Conservation (phyloP, 495 filamentous ascomycete genomes). For the Xylaria flabelliformis region DNA sequence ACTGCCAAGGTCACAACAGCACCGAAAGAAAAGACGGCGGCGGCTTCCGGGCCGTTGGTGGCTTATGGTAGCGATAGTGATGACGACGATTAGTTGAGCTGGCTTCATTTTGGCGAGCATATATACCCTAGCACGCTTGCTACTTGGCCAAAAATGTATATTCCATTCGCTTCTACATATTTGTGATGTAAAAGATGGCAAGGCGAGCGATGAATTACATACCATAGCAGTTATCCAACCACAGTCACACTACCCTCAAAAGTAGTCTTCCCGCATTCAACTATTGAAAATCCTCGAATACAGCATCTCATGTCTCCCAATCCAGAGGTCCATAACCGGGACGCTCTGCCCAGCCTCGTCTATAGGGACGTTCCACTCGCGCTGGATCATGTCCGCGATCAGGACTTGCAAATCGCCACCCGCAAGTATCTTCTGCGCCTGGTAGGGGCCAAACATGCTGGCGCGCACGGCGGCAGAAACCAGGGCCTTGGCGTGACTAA, state of each 20-base stretch:
- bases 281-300: conserved; percentile 97
- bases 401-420: conserved; percentile 64
- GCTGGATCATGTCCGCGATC: conserved; percentile 66
- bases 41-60: conserved; percentile 73
- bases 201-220: background rate
- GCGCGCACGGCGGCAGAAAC: conserved; percentile 89
- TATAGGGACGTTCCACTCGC: conserved; percentile 62
- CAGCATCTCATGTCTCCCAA: conserved; percentile 91
- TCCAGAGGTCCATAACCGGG: conserved; percentile 89
- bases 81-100: conserved; percentile 39
- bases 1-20: conserved; percentile 57
- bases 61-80: conserved; percentile 94
- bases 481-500: conserved; percentile 87
- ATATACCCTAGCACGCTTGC: conserved; percentile 20
- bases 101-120: background rate
- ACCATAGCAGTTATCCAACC: background rate
- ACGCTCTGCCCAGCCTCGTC: conserved; percentile 87
- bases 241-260: background rate
- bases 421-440: conserved; percentile 84
- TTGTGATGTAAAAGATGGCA: background rate
- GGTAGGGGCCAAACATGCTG: conserved; percentile 89
- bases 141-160: background rate
- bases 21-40: conserved; percentile 52
- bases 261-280: conserved; percentile 31
- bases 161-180: background rate